Conservation (phyloP, 179 eudicot species). For the Beta macrorhiza region DNA sequence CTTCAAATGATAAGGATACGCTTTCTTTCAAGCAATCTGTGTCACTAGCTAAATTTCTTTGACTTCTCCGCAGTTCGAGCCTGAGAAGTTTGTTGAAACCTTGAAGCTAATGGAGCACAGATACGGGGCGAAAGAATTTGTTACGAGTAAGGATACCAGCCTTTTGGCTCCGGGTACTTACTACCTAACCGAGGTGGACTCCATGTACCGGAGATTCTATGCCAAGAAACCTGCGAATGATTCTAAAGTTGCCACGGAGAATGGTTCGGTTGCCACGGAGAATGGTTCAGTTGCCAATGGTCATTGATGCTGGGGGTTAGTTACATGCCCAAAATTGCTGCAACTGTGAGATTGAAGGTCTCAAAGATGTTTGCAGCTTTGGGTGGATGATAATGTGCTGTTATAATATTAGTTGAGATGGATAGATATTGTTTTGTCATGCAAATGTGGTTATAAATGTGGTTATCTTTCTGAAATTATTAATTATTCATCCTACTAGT, state of each 20-base stretch:
- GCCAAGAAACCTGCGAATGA: constrained; percentile 49
- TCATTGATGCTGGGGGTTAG: constrained; percentile 33
- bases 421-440: constrained; percentile 22
- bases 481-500: constrained; percentile 22
- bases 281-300: constrained; percentile 68
- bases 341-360: not conserved
- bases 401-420: constrained; percentile 15
- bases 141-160: constrained; percentile 80
- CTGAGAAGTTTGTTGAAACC: constrained; percentile 79
- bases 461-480: not conserved
- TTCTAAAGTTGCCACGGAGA: not conserved
- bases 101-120: constrained; percentile 96
- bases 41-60: not conserved
- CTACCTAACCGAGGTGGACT: constrained; percentile 89
- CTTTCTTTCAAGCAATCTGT: not conserved
- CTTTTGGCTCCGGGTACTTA: constrained; percentile 86
- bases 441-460: not conserved
- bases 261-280: not conserved
- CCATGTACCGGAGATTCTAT: constrained; percentile 82
- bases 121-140: constrained; percentile 85
- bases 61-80: constrained; percentile 57
- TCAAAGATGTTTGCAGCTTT: constrained; percentile 6
- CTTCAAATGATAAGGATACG: not conserved
- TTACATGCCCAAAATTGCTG: constrained; percentile 1
- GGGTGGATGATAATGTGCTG: constrained; percentile 2